These are phyloP conservation scores for Starmerella geochares DNA, from an alignment of 805 yeast genomes.

Conservation along the genomic window DNA sequence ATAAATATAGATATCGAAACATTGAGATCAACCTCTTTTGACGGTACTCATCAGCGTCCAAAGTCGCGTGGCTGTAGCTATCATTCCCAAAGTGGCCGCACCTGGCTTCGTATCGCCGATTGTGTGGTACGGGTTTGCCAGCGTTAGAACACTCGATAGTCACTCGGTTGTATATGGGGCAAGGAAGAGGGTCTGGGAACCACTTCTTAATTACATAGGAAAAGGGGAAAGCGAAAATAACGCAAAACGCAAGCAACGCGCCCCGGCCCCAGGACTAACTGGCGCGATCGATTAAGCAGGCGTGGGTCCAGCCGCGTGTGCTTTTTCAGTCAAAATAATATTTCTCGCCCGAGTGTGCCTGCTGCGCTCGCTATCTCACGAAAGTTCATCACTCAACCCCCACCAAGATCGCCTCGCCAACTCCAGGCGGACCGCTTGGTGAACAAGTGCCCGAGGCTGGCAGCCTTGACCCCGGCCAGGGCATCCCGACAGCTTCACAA, in stretches of 20 bases:
- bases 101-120: not conserved
- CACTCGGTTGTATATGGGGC: constrained; percentile 1
- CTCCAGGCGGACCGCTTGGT: not conserved
- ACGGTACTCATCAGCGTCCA: too few relatives aligned
- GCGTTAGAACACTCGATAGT: not conserved
- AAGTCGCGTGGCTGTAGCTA: not conserved
- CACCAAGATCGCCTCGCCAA: not conserved
- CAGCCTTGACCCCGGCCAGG: not conserved
- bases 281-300: constrained; percentile 5
- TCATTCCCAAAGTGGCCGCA: not conserved
- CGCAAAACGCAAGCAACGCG: constrained; percentile 11
- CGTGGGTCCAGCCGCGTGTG: constrained; percentile 5
- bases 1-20: too few relatives aligned
- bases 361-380: not conserved
- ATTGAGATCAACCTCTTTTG: too few relatives aligned
- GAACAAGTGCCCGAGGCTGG: constrained; percentile 2
- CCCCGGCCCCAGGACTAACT: not conserved
- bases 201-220: constrained; percentile 3
- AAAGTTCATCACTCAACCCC: not conserved
- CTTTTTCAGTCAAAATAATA: not conserved
- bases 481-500: not conserved
- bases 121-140: not conserved
- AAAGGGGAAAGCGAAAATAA: constrained; percentile 5
- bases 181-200: constrained; percentile 3
- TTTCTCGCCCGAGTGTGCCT: not conserved